Percentiles rank a stretch among this genome's conserved stretches.
These are phyloP conservation scores for Moniliella sp. DNA, from an alignment of 1,284 basidiomycete species.

Conservation along the genomic window DNA sequence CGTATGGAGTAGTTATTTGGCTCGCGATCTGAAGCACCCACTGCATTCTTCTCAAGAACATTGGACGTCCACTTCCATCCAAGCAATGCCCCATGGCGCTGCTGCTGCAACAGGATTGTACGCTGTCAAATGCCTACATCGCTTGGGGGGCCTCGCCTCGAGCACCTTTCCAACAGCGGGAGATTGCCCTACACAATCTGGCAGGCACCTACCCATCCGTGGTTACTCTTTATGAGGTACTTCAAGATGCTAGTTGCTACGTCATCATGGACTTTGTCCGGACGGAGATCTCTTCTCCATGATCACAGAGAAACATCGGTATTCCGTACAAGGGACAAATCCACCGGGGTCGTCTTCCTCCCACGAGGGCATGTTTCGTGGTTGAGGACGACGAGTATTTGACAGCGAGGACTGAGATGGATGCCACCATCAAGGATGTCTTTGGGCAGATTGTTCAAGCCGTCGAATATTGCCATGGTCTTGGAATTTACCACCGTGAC, in stretches of 20 bases:
- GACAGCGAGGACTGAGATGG: conserved; percentile 11
- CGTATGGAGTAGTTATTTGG: conserved; percentile 82
- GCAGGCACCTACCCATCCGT: conserved; percentile 60
- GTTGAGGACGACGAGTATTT: conserved; percentile 4
- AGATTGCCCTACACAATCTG: conserved; percentile 44
- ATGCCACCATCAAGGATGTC: conserved; percentile 22
- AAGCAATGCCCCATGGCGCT: conserved; percentile 12
- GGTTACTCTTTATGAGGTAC: conserved; percentile 66
- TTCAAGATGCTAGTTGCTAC: conserved; percentile 41
- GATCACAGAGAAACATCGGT: conserved; percentile 44
- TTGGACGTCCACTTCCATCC: conserved; percentile 2
- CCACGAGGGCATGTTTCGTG: conserved; percentile 10
- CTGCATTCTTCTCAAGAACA: conserved; percentile 10
- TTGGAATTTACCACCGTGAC: conserved; percentile 76
- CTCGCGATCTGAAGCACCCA: conserved; percentile 16
- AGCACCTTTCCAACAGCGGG: conserved; percentile 54
- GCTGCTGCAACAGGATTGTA: conserved; percentile 35
- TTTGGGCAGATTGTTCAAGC: conserved; percentile 54
- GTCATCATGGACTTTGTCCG: conserved; percentile 49
- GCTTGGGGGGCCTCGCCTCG: conserved; percentile 47
- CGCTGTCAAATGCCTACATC: conserved; percentile 68
- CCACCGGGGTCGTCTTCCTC: conserved; percentile 5
- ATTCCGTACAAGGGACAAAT: conserved; percentile 39
- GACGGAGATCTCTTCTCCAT: conserved; percentile 77
- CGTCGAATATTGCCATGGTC: conserved; percentile 55